Conservation (phyloP, 495 filamentous ascomycete species). For the Aspergillus incahuasiensis region DNA sequence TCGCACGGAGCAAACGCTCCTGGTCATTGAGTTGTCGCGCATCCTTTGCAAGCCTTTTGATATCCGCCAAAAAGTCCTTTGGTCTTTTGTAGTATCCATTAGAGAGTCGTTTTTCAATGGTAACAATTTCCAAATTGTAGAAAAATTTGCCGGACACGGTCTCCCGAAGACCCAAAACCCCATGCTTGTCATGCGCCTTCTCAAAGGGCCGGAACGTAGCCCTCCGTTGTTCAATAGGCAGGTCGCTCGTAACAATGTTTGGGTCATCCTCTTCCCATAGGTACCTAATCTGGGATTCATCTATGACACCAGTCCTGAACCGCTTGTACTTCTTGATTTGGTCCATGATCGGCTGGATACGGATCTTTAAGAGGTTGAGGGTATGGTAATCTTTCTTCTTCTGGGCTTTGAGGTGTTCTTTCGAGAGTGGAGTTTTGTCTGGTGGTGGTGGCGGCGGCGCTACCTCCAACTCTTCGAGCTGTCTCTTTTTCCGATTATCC, state of each 20-base stretch:
- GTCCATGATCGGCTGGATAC: constrained; percentile 91
- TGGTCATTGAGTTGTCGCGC: constrained; percentile 69
- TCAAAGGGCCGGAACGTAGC: constrained; percentile 66
- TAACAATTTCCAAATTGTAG: constrained; percentile 90
- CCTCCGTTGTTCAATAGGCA: constrained; percentile 53
- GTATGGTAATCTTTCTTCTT: constrained; percentile 73
- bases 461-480: constrained; percentile 68
- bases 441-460: constrained; percentile 66
- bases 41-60: constrained; percentile 78
- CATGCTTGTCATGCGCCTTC: constrained; percentile 66
- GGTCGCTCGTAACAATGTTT: constrained; percentile 71
- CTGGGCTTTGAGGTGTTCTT: constrained; percentile 74
- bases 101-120: constrained; percentile 87
- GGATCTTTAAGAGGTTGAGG: constrained; percentile 78
- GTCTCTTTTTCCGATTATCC: constrained; percentile 75
- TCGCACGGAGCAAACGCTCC: constrained; percentile 75
- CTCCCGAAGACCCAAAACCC: constrained; percentile 65
- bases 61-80: constrained; percentile 80
- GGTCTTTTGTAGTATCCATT: constrained; percentile 93
- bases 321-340: constrained; percentile 83
- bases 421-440: constrained; percentile 50
- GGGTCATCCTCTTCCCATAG: constrained; percentile 79
- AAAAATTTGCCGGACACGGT: constrained; percentile 72
- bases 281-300: constrained; percentile 66
- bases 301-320: constrained; percentile 76